Conservation (phyloP, 176 grass and related monocot genomes). For the Stipa capillata region DNA sequence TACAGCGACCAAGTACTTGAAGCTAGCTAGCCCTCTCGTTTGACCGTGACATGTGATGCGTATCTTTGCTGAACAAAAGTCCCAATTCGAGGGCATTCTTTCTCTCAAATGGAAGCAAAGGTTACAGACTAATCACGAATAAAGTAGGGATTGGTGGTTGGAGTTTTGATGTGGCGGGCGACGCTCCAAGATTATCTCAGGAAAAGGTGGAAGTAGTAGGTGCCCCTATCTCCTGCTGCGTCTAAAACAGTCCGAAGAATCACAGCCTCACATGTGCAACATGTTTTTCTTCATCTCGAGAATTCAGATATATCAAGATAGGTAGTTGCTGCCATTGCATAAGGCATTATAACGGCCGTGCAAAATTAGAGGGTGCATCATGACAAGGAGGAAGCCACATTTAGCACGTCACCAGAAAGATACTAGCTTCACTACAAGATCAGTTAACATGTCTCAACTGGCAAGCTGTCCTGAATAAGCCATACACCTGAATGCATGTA, state of each 20-base stretch:
- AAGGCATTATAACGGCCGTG: not conserved
- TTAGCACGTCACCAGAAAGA: not conserved
- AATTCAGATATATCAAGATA: not conserved
- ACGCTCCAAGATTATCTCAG: not conserved
- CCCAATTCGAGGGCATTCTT: not conserved
- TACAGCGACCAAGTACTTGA: not conserved
- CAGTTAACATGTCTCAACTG: not conserved
- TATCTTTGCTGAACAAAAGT: not conserved
- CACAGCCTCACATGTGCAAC: too few species aligned
- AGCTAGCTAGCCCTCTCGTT: constrained; percentile 15
- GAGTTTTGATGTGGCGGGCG: too few species aligned
- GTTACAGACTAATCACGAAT: not conserved
- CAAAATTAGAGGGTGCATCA: not conserved
- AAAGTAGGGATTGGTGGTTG: not conserved
- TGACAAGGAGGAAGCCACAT: not conserved
- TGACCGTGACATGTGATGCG: not conserved
- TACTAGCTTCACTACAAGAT: not conserved
- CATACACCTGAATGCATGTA: not conserved
- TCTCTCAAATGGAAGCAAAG: not conserved
- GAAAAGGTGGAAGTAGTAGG: not conserved
- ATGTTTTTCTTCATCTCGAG: not conserved
- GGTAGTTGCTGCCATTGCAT: not conserved
- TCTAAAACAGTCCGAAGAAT: not conserved
- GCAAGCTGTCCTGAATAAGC: not conserved
- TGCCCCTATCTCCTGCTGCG: too few species aligned